Evolutionary conservation across 371 early-diverging fungal species (phyloP).

Genomic region (Aphelidium insulamus): DNA sequence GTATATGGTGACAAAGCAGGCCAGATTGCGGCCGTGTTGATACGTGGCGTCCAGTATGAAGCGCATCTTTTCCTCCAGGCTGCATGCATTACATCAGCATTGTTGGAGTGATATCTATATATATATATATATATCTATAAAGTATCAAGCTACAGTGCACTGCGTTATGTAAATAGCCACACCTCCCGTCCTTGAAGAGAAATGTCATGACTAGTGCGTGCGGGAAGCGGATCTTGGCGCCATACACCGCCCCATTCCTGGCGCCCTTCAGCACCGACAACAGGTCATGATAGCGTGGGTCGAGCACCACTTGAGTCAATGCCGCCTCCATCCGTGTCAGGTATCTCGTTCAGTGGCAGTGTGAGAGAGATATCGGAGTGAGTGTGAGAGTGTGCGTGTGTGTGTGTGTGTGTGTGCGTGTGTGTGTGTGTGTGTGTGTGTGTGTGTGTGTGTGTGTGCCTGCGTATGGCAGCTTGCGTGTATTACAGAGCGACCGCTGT

Average conservation of each 20-base stretch:
- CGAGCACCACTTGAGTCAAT: too few relatives aligned
- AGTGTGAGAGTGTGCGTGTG: too few relatives aligned
- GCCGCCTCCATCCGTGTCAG: too few relatives aligned
- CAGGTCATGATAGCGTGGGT: constrained; percentile 52
- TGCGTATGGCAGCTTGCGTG: too few relatives aligned
- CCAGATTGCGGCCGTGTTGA: constrained; percentile 72
- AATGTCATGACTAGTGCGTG: constrained; percentile 95
- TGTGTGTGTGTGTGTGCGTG: too few relatives aligned
- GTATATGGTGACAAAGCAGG: constrained; percentile 77
- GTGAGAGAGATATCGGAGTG: too few relatives aligned
- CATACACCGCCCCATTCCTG: constrained; percentile 89
- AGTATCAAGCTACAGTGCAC: not conserved
- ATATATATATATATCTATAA: not conserved
- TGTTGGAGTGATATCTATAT: not conserved
- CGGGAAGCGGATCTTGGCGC: constrained; percentile 86
- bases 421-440: too few relatives aligned
- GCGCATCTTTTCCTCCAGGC: constrained; percentile 38
- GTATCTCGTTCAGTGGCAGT: too few relatives aligned
- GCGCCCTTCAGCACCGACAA: constrained; percentile 77
- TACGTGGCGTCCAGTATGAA: constrained; percentile 69
- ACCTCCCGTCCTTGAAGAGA: constrained; percentile 74
- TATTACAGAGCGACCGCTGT: too few relatives aligned
- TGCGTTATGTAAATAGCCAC: constrained; percentile 8
- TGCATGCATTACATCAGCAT: constrained; percentile 4
- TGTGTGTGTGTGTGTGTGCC: too few relatives aligned